phyloP scores from a whole-genome alignment of 495 filamentous ascomycete genomes.

The Penicillium simplicissimum region DNA sequence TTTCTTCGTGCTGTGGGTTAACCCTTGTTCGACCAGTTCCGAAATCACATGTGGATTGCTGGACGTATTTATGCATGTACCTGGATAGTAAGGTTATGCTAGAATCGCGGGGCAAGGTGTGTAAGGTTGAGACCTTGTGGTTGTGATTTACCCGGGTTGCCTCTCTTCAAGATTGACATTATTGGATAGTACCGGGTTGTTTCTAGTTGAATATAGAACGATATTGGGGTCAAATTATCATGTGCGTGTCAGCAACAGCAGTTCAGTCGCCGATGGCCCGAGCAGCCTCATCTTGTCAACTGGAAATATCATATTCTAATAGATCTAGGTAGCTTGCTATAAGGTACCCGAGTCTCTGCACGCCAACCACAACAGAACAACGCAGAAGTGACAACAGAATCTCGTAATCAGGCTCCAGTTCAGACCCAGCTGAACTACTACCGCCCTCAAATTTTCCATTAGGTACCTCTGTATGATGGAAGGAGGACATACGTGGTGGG shows the following conservation, averaged over 20 bases:
- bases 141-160: too few relatives aligned
- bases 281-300: neutral
- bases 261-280: neutral
- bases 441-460: neutral
- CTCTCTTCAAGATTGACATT: neutral
- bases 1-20: neutral
- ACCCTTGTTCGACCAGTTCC: neutral
- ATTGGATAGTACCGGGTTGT: neutral
- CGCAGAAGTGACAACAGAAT: neutral
- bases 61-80: neutral
- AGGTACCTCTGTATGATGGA: neutral
- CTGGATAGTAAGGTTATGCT: neutral
- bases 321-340: too few relatives aligned
- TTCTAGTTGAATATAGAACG: neutral
- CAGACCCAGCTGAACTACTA: neutral
- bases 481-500: slow-evolving; percentile 23
- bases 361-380: neutral
- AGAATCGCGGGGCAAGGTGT: neutral
- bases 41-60: neutral
- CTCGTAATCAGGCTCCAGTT: neutral
- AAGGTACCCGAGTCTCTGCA: neutral
- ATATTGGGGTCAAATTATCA: neutral
- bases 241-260: neutral
- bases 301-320: neutral
- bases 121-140: too few relatives aligned